Conservation (phyloP, 306 rosid genomes). For the Ormosia semicastrata region DNA sequence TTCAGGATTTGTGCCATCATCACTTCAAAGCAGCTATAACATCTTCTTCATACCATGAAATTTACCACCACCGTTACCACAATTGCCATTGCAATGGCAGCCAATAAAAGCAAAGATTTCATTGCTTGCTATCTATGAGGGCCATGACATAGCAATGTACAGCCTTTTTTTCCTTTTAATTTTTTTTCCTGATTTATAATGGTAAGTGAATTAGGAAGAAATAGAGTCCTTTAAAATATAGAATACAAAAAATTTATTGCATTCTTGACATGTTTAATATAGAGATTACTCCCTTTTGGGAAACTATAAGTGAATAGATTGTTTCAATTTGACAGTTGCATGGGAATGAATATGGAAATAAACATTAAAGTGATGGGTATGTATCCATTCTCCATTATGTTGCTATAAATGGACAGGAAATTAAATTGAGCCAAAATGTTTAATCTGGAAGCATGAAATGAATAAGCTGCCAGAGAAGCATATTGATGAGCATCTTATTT, state of each 20-base stretch:
- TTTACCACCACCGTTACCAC: background rate
- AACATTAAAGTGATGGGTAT: background rate
- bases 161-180: background rate
- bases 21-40: background rate
- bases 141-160: background rate
- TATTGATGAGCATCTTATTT: background rate
- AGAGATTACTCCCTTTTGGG: background rate
- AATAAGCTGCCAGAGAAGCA: constrained; percentile 1
- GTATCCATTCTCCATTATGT: background rate
- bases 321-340: background rate
- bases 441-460: background rate
- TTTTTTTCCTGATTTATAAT: background rate
- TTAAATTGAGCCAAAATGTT: background rate
- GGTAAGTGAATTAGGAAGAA: background rate
- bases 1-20: background rate
- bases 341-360: background rate
- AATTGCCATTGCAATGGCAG: background rate
- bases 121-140: background rate
- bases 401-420: background rate
- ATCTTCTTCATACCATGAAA: background rate
- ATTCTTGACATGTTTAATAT: background rate
- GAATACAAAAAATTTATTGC: background rate
- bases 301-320: background rate
- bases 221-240: background rate
- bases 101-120: background rate